Percentiles rank a stretch among this genome's conserved stretches.
Evolutionary conservation across 139 green algal species (phyloP).

Genomic region (Chlamydomonas sp.): DNA sequence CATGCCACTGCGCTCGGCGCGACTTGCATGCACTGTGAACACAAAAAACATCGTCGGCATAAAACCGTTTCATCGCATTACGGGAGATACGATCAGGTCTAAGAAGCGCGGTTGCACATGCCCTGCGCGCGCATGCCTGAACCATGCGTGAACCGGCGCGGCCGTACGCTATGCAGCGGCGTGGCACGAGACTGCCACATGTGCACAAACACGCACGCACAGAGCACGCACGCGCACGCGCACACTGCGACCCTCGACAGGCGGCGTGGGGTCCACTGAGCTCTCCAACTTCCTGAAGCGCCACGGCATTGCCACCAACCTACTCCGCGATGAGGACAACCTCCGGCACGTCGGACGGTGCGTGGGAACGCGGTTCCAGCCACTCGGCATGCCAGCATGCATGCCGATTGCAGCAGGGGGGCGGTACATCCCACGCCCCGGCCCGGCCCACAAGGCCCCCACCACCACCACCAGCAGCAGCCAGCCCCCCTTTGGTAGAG

Average conservation of each 20-base stretch:
- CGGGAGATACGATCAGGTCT: too few relatives aligned
- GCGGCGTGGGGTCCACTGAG: conserved; percentile 38
- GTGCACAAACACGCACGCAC: too few relatives aligned
- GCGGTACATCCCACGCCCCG: background rate
- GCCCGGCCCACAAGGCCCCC: background rate
- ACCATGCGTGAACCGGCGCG: background rate
- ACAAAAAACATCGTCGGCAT: too few relatives aligned
- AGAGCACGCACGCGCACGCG: too few relatives aligned
- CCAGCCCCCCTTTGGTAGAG: background rate
- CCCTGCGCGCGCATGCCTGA: background rate
- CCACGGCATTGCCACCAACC: conserved; percentile 38
- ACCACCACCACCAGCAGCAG: background rate
- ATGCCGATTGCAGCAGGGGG: background rate
- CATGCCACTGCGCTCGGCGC: too few relatives aligned
- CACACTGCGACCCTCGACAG: too few relatives aligned
- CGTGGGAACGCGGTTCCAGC: background rate
- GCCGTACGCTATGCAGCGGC: background rate
- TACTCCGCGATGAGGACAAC: conserved; percentile 38
- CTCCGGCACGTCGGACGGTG: conserved; percentile 32
- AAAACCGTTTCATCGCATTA: too few relatives aligned
- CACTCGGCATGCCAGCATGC: background rate
- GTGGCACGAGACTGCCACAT: background rate
- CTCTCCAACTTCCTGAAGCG: conserved; percentile 41
- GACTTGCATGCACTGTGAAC: too few relatives aligned
- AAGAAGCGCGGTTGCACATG: too few relatives aligned